These are phyloP conservation scores for Lagenidium giganteum DNA, from an alignment of 352 stramenopile genomes.

Conservation along the genomic window DNA sequence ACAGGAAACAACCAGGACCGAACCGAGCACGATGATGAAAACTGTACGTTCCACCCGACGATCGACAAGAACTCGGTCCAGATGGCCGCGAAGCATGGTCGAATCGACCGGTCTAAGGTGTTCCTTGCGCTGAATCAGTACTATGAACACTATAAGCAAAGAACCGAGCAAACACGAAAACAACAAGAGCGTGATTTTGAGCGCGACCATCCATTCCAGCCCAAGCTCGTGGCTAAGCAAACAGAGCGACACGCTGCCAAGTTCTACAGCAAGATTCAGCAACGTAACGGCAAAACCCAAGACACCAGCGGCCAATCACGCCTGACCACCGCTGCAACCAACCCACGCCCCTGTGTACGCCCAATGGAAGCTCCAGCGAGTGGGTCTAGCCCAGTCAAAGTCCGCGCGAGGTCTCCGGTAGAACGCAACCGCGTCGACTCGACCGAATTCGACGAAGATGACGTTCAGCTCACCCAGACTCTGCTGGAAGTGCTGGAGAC, in stretches of 20 bases:
- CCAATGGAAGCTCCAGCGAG: slow-evolving; percentile 36
- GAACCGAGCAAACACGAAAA: slow-evolving; percentile 40
- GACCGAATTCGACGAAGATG: slow-evolving; percentile 36
- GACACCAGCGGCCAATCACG: slow-evolving; percentile 6
- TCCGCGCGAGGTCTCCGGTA: no score
- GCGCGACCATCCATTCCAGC: slow-evolving; percentile 58
- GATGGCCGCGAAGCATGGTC: slow-evolving; percentile 59
- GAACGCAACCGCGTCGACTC: no score
- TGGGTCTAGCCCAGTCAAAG: slow-evolving; percentile 1
- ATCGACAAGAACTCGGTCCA: slow-evolving; percentile 70
- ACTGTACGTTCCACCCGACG: slow-evolving; percentile 62
- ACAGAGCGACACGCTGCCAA: slow-evolving; percentile 23
- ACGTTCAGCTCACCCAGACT: slow-evolving; percentile 46
- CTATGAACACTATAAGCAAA: slow-evolving; percentile 62
- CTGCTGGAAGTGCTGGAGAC: slow-evolving; percentile 53
- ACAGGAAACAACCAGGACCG: slow-evolving; percentile 10
- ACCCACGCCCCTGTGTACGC: slow-evolving; percentile 54
- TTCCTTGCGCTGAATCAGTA: slow-evolving; percentile 71
- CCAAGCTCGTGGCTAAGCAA: slow-evolving; percentile 41
- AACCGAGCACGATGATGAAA: slow-evolving; percentile 23
- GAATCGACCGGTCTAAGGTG: slow-evolving; percentile 47
- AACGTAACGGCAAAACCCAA: slow-evolving; percentile 30
- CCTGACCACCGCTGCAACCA: slow-evolving; percentile 46
- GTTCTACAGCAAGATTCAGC: slow-evolving; percentile 60
- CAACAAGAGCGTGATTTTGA: slow-evolving; percentile 56